Conservation (phyloP, 2,329 filamentous ascomycete genomes). For the Aspergillus pseudoterreus region DNA sequence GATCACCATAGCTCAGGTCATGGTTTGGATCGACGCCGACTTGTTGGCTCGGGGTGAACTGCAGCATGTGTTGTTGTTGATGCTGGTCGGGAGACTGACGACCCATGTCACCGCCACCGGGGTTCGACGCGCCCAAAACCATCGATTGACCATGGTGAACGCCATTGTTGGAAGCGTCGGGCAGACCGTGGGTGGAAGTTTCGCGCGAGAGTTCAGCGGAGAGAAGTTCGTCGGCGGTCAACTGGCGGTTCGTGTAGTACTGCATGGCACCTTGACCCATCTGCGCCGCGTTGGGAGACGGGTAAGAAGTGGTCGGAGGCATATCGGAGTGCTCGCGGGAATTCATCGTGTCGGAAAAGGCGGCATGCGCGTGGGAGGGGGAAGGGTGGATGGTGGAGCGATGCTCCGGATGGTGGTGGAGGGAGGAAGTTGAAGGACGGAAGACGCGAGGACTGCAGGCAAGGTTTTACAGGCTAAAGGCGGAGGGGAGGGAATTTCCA, state of each 20-base stretch:
- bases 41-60: constrained; percentile 43
- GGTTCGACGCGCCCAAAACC: constrained; percentile 36
- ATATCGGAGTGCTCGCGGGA: constrained; percentile 41
- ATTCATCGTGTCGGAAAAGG: constrained; percentile 30
- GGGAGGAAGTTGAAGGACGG: constrained; percentile 21
- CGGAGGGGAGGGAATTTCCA: constrained; percentile 26
- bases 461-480: constrained; percentile 37
- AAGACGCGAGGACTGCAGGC: constrained; percentile 28
- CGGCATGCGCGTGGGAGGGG: constrained; percentile 9
- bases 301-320: constrained; percentile 42
- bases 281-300: constrained; percentile 42
- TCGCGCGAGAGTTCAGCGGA: constrained; percentile 47
- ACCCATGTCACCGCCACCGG: constrained; percentile 33
- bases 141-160: constrained; percentile 40
- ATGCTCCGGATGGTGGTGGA: constrained; percentile 29
- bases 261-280: constrained; percentile 42
- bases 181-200: constrained; percentile 43
- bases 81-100: constrained; percentile 38
- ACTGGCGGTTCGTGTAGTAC: constrained; percentile 42
- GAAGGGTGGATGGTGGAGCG: constrained; percentile 26
- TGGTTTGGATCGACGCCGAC: constrained; percentile 44
- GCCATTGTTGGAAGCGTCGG: constrained; percentile 35
- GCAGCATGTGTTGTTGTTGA: constrained; percentile 39
- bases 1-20: constrained; percentile 53
- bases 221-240: constrained; percentile 47